Base-by-base conservation (phyloP, 139 green algal species). In the Edaphochlamys debaryana region DNA sequence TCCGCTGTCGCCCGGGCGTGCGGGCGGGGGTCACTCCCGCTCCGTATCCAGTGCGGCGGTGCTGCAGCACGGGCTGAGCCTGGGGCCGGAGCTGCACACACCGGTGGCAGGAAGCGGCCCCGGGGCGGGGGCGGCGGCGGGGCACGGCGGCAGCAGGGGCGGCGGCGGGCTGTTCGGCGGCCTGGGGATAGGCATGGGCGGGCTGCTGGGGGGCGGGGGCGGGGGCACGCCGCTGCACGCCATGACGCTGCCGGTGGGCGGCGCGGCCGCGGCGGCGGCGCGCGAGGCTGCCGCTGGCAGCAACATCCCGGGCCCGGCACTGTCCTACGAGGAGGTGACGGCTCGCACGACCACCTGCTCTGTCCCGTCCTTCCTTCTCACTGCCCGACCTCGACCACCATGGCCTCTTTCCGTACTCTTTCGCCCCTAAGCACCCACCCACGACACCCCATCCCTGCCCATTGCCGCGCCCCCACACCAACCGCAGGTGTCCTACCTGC, bases 291-390 rank as follows among this genome's bases (percentile, higher is more conserved):
- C 62, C 30, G 32, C 25, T 20, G 30, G 27, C 36, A 20, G 23
- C 23, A 67, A 25, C 63, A 71, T 82, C 42, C 84, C 84, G 0
- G 52, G 77, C 17, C 38, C 58, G 7, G 64, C 63, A 0, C 58
- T 85, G 58, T 69, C 75, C 67, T 76, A 88, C 29, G 84, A 88
- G 75, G 50, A 74, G 67, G 64, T 85, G 64, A 64, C n/a, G n/a
- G n/a, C n/a, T n/a, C n/a, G n/a, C n/a, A n/a, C n/a, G n/a, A n/a
- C n/a, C n/a, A n/a, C n/a, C n/a, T n/a, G n/a, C n/a, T n/a, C n/a
- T n/a, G n/a, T n/a, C n/a, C n/a, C n/a, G n/a, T n/a, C n/a, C n/a
- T n/a, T n/a, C n/a, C n/a, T n/a, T n/a, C n/a, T n/a, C n/a, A n/a
- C n/a, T n/a, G n/a, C n/a, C n/a, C n/a, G n/a, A n/a, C n/a, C n/a